Evolutionary conservation across 305 asterid genomes (phyloP), one percentile per base, ranked within the genome.

Genomic region (Nicotiana rustica): DNA sequence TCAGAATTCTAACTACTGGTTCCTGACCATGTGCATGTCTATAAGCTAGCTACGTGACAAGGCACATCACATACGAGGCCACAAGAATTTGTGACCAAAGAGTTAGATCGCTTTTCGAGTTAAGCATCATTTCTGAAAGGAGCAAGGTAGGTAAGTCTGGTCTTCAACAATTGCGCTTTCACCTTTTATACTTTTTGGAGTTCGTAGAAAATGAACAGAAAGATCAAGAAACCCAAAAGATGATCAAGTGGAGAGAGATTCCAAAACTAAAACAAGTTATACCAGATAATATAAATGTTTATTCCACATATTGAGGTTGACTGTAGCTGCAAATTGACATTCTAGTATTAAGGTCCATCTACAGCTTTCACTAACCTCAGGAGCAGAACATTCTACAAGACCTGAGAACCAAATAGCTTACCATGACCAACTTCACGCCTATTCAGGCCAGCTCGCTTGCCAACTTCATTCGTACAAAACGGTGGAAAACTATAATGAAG

Each of bases 391-490:
- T 31, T 31, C 29, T 52, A 75, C 56, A 76, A 76, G 33, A 55
- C 66, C 80, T 76, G 80, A 17, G 2, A 52, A 55, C 31, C 64
- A 31, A 67, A 55, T 12, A 84, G 86, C 93, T 91, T 84, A 96
- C 99, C 99, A 86, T 96, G 99, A 79, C 99, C 99, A 86, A 96
- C 98, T 90, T 96, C 98, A 81, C 98, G 95, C 84, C 99, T 92
- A 85, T 93, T 95, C 83, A 96, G 87, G 68, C 99, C 98, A 84
- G 86, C 86, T 80, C 94, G 88, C 88, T 96, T 96, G 75, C 99
- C 98, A 79, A 95, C 98, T 92, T 96, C 99, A 86, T 96, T 92
- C 60, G 90, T 96, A 89, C 96, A 93, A 85, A 88, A 96, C 79
- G 99, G 99, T 84, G 98, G 99, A 86, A 96, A 95, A 87, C 94